Evolutionary conservation across 2,329 filamentous ascomycete species (phyloP).

Genomic region (Penicillium olsonii): DNA sequence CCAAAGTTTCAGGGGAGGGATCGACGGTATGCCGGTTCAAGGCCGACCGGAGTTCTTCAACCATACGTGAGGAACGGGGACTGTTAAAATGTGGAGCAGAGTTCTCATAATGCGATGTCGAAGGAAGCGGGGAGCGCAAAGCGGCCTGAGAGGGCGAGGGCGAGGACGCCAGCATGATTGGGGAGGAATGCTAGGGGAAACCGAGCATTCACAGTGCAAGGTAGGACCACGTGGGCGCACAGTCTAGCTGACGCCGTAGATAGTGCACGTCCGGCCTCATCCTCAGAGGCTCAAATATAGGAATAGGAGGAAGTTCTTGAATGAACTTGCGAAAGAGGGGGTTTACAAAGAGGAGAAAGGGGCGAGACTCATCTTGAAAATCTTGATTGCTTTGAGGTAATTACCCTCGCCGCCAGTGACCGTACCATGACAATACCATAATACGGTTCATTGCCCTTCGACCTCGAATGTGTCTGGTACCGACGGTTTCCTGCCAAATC

Average conservation of each 20-base stretch:
- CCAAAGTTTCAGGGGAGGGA: slow-evolving; percentile 33
- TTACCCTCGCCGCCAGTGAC: neutral
- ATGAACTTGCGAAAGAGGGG: too few species aligned
- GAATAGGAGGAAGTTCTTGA: too few species aligned
- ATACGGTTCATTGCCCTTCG: neutral
- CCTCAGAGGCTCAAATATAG: slow-evolving; percentile 18
- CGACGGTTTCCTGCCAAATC: too few species aligned
- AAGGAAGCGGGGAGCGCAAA: slow-evolving; percentile 32
- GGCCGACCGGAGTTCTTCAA: slow-evolving; percentile 44
- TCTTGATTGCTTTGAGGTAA: neutral
- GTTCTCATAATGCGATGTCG: slow-evolving; percentile 31
- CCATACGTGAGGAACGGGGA: slow-evolving; percentile 37
- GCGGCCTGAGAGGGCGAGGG: slow-evolving; percentile 43
- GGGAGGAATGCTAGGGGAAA: slow-evolving; percentile 20
- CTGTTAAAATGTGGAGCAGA: slow-evolving; percentile 33
- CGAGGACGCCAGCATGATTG: slow-evolving; percentile 43
- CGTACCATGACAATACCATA: neutral
- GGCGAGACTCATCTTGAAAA: neutral
- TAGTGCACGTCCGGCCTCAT: slow-evolving; percentile 35
- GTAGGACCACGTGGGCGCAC: slow-evolving; percentile 41
- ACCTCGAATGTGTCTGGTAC: too few species aligned
- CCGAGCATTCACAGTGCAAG: slow-evolving; percentile 26
- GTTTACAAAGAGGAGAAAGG: neutral
- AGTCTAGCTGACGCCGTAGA: slow-evolving; percentile 37
- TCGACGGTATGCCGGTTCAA: slow-evolving; percentile 42